These are phyloP conservation scores for Ceratocystis variospora DNA, from an alignment of 2,329 filamentous ascomycete genomes.

Conservation along the genomic window DNA sequence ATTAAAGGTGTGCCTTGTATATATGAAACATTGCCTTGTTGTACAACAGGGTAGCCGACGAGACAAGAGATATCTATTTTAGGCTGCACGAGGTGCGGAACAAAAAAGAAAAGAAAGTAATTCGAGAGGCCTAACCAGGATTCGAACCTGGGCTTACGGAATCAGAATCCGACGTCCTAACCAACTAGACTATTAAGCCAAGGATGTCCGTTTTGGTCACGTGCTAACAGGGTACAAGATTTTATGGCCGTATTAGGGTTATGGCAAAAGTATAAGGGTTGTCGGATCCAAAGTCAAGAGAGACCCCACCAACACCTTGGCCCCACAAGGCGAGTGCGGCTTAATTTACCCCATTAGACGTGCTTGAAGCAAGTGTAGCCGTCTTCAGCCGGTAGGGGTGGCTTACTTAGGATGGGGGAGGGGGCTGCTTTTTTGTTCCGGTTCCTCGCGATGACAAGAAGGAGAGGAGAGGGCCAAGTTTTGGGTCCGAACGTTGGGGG, in stretches of 20 bases:
- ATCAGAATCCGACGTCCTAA: background rate
- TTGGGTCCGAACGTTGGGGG: slow-evolving; percentile 7
- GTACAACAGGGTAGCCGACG: background rate
- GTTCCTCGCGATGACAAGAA: slow-evolving; percentile 15
- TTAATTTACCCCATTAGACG: slow-evolving; percentile 13
- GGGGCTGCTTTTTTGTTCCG: slow-evolving; percentile 1
- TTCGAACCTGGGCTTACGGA: slow-evolving; percentile 13
- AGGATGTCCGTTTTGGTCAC: background rate
- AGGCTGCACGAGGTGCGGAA: background rate
- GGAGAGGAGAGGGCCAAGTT: background rate
- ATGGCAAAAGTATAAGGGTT: too few relatives aligned
- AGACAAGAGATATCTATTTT: background rate
- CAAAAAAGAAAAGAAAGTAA: background rate
- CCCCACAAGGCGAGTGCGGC: background rate
- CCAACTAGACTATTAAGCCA: slow-evolving; percentile 13
- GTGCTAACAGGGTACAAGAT: background rate
- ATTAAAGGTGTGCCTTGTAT: background rate
- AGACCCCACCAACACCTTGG: background rate
- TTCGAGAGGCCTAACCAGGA: slow-evolving; percentile 7
- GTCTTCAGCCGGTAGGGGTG: slow-evolving; percentile 10
- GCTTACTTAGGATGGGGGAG: too few relatives aligned
- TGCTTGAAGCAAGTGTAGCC: slow-evolving; percentile 15
- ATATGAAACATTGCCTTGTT: background rate
- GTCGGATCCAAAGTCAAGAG: too few relatives aligned
- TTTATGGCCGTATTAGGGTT: accelerated